Conservation (phyloP, 78 protist species). For the Dictyostelium capitatum region DNA sequence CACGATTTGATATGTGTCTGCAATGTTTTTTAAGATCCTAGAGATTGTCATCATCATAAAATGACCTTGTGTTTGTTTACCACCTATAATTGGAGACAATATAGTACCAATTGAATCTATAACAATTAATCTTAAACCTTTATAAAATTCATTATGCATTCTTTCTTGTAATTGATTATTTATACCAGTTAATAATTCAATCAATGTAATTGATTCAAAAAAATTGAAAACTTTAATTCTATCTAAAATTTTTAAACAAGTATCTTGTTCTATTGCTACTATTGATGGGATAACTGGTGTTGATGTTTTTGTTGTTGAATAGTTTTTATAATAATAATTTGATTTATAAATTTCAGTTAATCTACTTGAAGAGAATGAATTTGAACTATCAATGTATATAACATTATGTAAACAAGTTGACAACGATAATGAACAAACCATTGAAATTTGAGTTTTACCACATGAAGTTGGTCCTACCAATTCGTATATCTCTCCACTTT, state of each 20-base stretch:
- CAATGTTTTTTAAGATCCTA: conserved; percentile 25
- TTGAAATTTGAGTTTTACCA: conserved; percentile 65
- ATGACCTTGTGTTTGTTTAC: conserved; percentile 70
- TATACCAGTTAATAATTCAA: not conserved
- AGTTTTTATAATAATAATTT: conserved; percentile 5
- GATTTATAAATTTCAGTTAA: conserved; percentile 37
- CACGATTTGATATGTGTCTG: conserved; percentile 22
- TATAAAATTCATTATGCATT: not conserved
- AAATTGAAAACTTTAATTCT: conserved; percentile 39
- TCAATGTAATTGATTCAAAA: conserved; percentile 34
- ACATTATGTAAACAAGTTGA: not conserved
- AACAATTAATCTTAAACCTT: conserved; percentile 30
- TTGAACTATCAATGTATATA: conserved; percentile 51
- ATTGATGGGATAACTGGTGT: not conserved
- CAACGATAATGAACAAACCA: not conserved
- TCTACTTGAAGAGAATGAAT: conserved; percentile 37
- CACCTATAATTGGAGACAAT: conserved; percentile 43
- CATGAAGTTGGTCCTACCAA: conserved; percentile 23
- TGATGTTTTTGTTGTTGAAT: not conserved
- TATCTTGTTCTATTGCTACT: not conserved
- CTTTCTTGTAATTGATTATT: not conserved
- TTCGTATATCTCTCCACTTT: conserved; percentile 48
- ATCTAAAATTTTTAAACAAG: conserved; percentile 24
- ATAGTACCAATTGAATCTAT: conserved; percentile 70
- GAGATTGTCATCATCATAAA: conserved; percentile 57